Evolutionary conservation across 768 basidiomycete genomes (phyloP).

Genomic region (Kwoniella europaea): DNA sequence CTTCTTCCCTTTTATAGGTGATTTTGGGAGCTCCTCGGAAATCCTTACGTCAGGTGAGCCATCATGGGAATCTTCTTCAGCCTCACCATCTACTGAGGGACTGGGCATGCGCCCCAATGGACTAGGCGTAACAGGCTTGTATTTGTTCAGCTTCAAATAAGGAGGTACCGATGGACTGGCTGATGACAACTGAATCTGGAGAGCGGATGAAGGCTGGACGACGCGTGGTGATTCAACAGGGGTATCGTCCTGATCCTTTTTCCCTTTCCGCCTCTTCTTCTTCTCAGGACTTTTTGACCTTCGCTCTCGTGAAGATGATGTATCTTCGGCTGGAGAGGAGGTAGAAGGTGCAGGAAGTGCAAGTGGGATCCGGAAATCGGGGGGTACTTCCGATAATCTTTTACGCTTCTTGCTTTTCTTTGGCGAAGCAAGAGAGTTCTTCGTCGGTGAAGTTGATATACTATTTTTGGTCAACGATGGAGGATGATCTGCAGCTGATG

Average conservation of each 20-base stretch:
- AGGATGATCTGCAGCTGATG: neutral
- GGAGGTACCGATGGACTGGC: slow-evolving; percentile 1
- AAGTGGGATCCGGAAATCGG: neutral
- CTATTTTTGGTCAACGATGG: neutral
- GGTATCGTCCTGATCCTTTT: neutral
- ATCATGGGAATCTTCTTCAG: neutral
- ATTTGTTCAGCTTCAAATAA: slow-evolving; percentile 14
- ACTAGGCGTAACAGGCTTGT: slow-evolving; percentile 31
- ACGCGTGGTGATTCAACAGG: neutral
- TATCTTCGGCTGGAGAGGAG: neutral
- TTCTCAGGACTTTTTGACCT: slow-evolving; percentile 14
- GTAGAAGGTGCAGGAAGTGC: neutral
- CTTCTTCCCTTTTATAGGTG: slow-evolving; percentile 49
- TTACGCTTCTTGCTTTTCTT: slow-evolving; percentile 14
- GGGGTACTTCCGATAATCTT: neutral
- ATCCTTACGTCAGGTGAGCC: neutral
- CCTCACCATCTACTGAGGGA: slow-evolving; percentile 2
- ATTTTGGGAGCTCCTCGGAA: neutral
- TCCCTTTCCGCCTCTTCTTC: neutral
- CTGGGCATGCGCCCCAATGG: slow-evolving; percentile 19
- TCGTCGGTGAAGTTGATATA: slow-evolving; percentile 1
- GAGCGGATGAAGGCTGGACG: neutral
- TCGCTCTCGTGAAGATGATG: neutral
- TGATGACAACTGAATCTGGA: slow-evolving; percentile 7
- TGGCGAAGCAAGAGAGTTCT: neutral